Base-by-base conservation (phyloP, 2,329 filamentous ascomycete genomes). In the Aspergillus sp. region DNA sequence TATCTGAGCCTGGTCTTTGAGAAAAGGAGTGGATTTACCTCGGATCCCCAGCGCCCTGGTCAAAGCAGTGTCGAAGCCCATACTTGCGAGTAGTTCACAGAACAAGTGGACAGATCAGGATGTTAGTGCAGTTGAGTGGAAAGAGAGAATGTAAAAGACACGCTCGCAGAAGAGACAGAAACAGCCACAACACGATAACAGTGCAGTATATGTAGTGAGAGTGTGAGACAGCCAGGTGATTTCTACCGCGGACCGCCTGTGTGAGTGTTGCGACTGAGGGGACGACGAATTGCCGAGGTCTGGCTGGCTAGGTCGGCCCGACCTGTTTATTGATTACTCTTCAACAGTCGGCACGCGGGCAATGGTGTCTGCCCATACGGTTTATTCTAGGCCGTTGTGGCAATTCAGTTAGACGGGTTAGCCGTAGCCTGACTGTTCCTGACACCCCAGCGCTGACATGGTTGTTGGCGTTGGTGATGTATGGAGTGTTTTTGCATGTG, bases 31-130 rank as follows among this genome's bases (percentile, higher is more conserved):
- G 9, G 15, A 6, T 4, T 1, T 70, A 79, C 79, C 67, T 65
- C 70, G 66, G 58, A 81, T 81, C 62, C 85, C 85, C 64, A 88
- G 78, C 64, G 81, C 81, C 65, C 83, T 79, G 45, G 85, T 88
- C 50, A 88, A 79, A 61, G 81, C 82, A 49, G 85, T 88, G 66
- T 85, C 84, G 80, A 88, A 87, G 62, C 82, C 82, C 85, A 88
- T 88, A 37, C 57, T 73, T 59, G 58, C 47, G 50, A 33, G 30
- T 39, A 33, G 11, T 27, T 41, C 17, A 19, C 15, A 17, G 7
- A 15, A 48, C 20, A 3, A 37, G 40, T n/a, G 27, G n/a, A 22
- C 2, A 33, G 15, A 48, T 59, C 12, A 37, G 12, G 34, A 40
- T 51, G 22, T n/a, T 24, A 24, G 24, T 24, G 24, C 5, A 24